These are phyloP conservation scores for Sphagnum tenellum DNA, from an alignment of 225 moss, liverwort and hornwort genomes.

Conservation along the genomic window DNA sequence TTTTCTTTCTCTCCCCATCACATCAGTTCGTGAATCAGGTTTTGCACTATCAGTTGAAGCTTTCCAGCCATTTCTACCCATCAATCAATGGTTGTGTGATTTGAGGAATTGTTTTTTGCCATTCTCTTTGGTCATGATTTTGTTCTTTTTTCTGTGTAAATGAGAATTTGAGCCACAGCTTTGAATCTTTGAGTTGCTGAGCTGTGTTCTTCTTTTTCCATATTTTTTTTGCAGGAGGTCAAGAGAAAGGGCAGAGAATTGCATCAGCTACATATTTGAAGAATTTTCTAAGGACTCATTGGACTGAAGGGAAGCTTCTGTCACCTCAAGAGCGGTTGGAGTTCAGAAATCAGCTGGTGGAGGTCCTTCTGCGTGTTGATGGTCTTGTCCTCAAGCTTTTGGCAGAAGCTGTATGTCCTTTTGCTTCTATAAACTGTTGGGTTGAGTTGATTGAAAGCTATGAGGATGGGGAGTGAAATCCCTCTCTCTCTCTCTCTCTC, in stretches of 20 bases:
- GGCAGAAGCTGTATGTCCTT: constrained; percentile 73
- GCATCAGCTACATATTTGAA: constrained; percentile 92
- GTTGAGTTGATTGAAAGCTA: no score
- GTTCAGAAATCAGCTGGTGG: constrained; percentile 88
- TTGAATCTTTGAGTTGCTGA: not conserved
- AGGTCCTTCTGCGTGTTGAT: constrained; percentile 80
- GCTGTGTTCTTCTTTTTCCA: not conserved
- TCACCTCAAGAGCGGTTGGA: constrained; percentile 52
- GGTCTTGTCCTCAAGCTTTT: constrained; percentile 81
- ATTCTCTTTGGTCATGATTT: no score
- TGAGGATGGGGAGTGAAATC: no score
- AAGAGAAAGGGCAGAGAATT: constrained; percentile 81
- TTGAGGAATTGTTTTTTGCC: no score
- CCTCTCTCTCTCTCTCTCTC: no score
- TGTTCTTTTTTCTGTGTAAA: no score
- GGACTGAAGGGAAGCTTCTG: constrained; percentile 55
- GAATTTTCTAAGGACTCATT: constrained; percentile 69
- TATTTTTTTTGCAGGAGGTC: constrained; percentile 50
- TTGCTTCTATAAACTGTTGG: not conserved
- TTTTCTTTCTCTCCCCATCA: no score
- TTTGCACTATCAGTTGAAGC: no score
- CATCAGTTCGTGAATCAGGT: no score
- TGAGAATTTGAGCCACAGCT: not conserved
- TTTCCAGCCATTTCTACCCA: no score
- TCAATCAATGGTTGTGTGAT: no score